phyloP scores from a whole-genome alignment of 176 grass and related monocot species.

The Phyllostachys edulis region DNA sequence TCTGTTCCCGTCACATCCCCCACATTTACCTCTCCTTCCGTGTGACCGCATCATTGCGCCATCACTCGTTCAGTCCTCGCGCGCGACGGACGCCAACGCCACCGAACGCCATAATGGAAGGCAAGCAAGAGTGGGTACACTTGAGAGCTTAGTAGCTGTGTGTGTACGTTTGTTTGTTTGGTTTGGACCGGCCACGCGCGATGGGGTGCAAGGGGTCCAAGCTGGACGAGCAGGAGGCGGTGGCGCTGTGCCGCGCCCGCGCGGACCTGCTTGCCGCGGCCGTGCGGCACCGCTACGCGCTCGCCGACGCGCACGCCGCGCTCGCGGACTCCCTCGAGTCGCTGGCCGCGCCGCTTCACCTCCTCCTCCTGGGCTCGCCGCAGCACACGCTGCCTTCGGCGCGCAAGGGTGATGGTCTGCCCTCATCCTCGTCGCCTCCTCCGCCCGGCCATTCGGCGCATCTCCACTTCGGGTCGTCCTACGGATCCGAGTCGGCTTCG shows the following conservation, averaged over 20 bases:
- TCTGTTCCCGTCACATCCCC: not conserved
- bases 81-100: conserved; percentile 40
- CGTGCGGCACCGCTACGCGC: conserved; percentile 76
- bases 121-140: not conserved
- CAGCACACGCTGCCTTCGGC: conserved; percentile 17
- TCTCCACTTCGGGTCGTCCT: conserved; percentile 28
- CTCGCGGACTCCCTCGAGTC: conserved; percentile 57
- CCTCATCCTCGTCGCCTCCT: not conserved
- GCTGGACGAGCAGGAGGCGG: conserved; percentile 72
- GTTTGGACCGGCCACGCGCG: not conserved
- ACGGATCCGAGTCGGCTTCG: conserved; percentile 51
- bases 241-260: conserved; percentile 70
- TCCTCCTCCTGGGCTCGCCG: conserved; percentile 41
- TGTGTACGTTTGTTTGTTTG: not conserved
- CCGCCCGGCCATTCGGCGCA: not conserved
- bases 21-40: conserved; percentile 3
- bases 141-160: not conserved
- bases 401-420: conserved; percentile 8
- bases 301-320: conserved; percentile 68
- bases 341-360: conserved; percentile 55
- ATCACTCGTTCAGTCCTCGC: not conserved
- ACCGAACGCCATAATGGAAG: conserved; percentile 46
- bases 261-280: conserved; percentile 66
- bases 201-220: conserved; percentile 95
- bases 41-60: conserved; percentile 24